A percentile compares a stretch with the other conserved stretches of the same genome.
These are phyloP conservation scores for Eruca vesicaria DNA, from an alignment of 441 rosid species.

Conservation along the genomic window DNA sequence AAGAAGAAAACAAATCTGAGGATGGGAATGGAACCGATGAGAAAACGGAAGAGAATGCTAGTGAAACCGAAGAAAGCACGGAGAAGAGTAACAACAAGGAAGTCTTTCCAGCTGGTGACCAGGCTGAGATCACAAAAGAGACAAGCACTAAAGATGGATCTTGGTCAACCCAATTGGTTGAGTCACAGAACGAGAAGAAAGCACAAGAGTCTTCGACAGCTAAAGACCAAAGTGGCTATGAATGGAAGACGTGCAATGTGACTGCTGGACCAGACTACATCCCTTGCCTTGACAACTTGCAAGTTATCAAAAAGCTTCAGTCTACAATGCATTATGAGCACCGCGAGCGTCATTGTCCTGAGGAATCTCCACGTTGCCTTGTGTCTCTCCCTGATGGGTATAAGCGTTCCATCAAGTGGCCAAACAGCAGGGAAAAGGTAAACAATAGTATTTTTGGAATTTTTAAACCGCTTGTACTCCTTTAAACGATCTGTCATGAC, in stretches of 20 bases:
- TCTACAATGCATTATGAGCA: conserved; percentile 54
- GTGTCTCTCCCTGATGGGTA: conserved; percentile 71
- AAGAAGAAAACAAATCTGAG: conserved; percentile 39
- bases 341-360: conserved; percentile 71
- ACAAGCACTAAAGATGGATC: conserved; percentile 38
- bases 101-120: conserved; percentile 41
- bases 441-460: background rate
- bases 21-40: conserved; percentile 27
- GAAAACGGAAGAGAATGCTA: conserved; percentile 25
- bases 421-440: conserved; percentile 66
- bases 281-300: conserved; percentile 70
- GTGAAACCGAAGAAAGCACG: conserved; percentile 34
- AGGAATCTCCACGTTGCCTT: conserved; percentile 60
- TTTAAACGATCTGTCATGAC: conserved; percentile 11
- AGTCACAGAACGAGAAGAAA: conserved; percentile 56
- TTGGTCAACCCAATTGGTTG: conserved; percentile 54
- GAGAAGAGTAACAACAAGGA: conserved; percentile 42
- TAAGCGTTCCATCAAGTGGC: conserved; percentile 68
- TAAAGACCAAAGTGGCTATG: conserved; percentile 30
- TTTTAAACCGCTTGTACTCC: background rate
- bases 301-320: conserved; percentile 55
- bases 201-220: conserved; percentile 37
- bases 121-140: conserved; percentile 47
- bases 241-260: conserved; percentile 54
- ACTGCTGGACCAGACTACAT: conserved; percentile 68